Conservation (phyloP, 805 yeast genomes). For the Phaffomyces antillensis region DNA sequence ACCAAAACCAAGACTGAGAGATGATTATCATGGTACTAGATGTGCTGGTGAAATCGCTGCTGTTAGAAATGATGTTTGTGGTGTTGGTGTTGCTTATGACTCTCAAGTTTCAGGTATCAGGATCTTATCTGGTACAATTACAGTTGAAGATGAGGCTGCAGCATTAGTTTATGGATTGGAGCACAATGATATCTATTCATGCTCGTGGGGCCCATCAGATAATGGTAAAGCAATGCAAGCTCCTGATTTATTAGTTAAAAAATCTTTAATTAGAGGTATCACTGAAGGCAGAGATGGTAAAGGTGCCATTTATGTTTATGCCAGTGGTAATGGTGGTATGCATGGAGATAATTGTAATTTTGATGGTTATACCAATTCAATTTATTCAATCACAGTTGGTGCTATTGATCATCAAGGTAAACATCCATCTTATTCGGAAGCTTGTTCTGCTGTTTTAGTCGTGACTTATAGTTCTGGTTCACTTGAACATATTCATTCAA, state of each 20-base stretch:
- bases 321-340: slow-evolving; percentile 89
- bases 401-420: slow-evolving; percentile 83
- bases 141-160: slow-evolving; percentile 86
- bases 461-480: slow-evolving; percentile 91
- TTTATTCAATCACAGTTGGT: slow-evolving; percentile 89
- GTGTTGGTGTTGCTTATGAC: slow-evolving; percentile 92
- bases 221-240: slow-evolving; percentile 83
- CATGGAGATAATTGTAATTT: slow-evolving; percentile 87
- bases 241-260: slow-evolving; percentile 70
- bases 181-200: slow-evolving; percentile 86
- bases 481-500: slow-evolving; percentile 82
- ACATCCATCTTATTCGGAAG: slow-evolving; percentile 87
- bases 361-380: slow-evolving; percentile 95
- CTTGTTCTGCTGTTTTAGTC: slow-evolving; percentile 91
- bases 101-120: slow-evolving; percentile 87
- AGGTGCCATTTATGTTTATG: slow-evolving; percentile 91
- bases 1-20: slow-evolving; percentile 74
- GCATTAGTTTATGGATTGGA: slow-evolving; percentile 77
- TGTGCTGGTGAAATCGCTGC: slow-evolving; percentile 98
- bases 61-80: slow-evolving; percentile 75
- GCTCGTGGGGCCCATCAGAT: slow-evolving; percentile 98
- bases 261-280: slow-evolving; percentile 80
- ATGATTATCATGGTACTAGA: slow-evolving; percentile 93
- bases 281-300: slow-evolving; percentile 72
- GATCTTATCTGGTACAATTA: slow-evolving; percentile 72